Base-by-base conservation (phyloP, 345 rosid species). In the Eucalyptus polyanthemos region DNA sequence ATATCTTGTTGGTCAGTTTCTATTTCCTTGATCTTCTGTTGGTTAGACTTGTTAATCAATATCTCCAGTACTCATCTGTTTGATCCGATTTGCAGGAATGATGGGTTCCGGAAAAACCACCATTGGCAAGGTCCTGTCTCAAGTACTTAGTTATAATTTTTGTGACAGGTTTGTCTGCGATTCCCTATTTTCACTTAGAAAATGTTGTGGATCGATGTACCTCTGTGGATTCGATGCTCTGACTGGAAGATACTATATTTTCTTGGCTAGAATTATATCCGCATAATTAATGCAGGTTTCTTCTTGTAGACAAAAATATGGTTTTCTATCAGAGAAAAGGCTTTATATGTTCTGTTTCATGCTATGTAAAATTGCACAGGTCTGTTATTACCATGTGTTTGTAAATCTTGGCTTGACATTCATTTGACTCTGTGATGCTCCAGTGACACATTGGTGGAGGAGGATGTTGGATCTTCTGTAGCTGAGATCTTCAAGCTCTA, bases 61-160 rank as follows among this genome's bases (percentile, higher is more conserved):
- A 14, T 69, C 58, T 37, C 24, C 24, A 9, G 24, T 50, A 22
- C 89, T 88, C 58, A 62, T n/a, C 56, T 45, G 21, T 60, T 25
- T 58, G 31, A 88, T 90, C 80, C 7, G 50, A 44, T 91, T 45
- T 93, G 91, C 92, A 97, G 99, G 99, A 81, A 95, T 97, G 97
- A 97, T 98, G 99, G 99, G 99, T 60, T 98, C 98, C 21, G 99
- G 99, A 88, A 98, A 98, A 93, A 95, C 99, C 34, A 98, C 99
- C 2, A 95, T 96, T 56, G 99, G 99, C 51, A 95, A 96, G 94
- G 87, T 97, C 92, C 91, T 98, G 88, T 92, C 99, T 12, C 93
- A 92, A 89, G 97, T 91, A 34, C 98, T 98, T 86, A 91, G 91
- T 40, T 97, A 96, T 93, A 92, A 95, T 7, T 98, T 98, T 91